Percentiles rank a stretch among this genome's conserved stretches.
phyloP scores from a whole-genome alignment of 768 basidiomycete genomes.

The Boletus speciosus region DNA sequence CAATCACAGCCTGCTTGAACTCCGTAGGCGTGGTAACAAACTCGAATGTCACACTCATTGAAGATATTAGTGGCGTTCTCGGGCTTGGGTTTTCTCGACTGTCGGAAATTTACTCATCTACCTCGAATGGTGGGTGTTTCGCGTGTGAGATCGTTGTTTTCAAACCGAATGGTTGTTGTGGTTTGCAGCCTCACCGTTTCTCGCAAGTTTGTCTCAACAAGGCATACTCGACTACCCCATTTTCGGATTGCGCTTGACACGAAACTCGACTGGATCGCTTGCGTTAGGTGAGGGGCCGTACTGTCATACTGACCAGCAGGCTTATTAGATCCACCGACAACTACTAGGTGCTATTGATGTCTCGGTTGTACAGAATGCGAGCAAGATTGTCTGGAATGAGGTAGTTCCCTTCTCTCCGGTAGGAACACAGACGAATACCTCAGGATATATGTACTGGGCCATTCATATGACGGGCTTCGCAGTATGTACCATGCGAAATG shows the following conservation, averaged over 20 bases:
- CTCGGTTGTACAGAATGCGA: slow-evolving; percentile 58
- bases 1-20: not conserved
- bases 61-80: slow-evolving; percentile 66
- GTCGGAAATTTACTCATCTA: slow-evolving; percentile 50
- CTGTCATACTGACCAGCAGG: not conserved
- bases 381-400: slow-evolving; percentile 65
- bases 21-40: slow-evolving; percentile 53
- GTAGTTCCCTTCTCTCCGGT: slow-evolving; percentile 73
- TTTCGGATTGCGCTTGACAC: slow-evolving; percentile 66
- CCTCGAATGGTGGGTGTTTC: slow-evolving; percentile 46
- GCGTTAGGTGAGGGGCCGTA: slow-evolving; percentile 48
- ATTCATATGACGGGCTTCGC: slow-evolving; percentile 55
- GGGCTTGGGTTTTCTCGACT: slow-evolving; percentile 76
- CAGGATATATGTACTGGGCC: slow-evolving; percentile 76
- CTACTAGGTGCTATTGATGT: slow-evolving; percentile 71
- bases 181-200: slow-evolving; percentile 60
- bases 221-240: slow-evolving; percentile 71
- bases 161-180: not conserved
- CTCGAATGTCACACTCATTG: slow-evolving; percentile 59
- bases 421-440: slow-evolving; percentile 49
- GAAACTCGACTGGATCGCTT: slow-evolving; percentile 57
- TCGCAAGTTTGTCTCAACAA: slow-evolving; percentile 56
- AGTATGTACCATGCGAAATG: slow-evolving; percentile 33
- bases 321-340: not conserved
- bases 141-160: not conserved